Evolutionary conservation across 2,329 filamentous ascomycete genomes (phyloP), one percentile per base, ranked within the genome.

Genomic region (Nemania bipapillata): DNA sequence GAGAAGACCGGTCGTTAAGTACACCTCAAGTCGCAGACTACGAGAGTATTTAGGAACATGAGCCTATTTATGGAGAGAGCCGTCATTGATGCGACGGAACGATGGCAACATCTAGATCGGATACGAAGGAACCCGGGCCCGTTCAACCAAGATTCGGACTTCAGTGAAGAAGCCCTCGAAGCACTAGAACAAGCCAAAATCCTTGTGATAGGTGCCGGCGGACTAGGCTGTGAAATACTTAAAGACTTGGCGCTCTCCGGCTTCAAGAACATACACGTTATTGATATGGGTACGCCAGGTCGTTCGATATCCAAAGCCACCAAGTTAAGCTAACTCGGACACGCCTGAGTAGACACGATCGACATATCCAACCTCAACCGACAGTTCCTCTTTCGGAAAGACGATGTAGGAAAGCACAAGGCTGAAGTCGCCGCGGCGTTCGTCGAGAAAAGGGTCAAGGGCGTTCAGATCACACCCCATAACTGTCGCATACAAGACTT

Each of bases 321-420:
- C 7, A 7, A n/a, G 20, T 42, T 17, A 30, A 35, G 28, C 62
- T 73, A 54, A 71, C 52, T 32, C 11, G 28, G 28, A 20, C n/a
- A 52, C 30, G 3, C 49, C 20, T 49, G 28, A 53, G 45, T 73
- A 93, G 94, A 99, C 81, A 99, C 95, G 1, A 99, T 99, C 80
- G 96, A 99, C 78, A 95, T 99, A 69, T 97, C 94, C 58, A 99
- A 99, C 79, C 87, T 99, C 24, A 99, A 99, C 81, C 91, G 96
- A 49, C 96, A 99, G 77, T 99, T 99, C 78, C 89, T 99, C 67
- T 99, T 99, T 81, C 92, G 96, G 24, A 88, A 94, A 75, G 85
- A 89, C 68, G 96, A 99, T 79, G 95, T 99, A 30, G 96, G 96
- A 42, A 95, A 93, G 77, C 92, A 87, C 74, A 99, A 99, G 82